These are phyloP conservation scores for Neopestalotiopsis sp. DNA, from an alignment of 2,329 filamentous ascomycete species.

Conservation along the genomic window DNA sequence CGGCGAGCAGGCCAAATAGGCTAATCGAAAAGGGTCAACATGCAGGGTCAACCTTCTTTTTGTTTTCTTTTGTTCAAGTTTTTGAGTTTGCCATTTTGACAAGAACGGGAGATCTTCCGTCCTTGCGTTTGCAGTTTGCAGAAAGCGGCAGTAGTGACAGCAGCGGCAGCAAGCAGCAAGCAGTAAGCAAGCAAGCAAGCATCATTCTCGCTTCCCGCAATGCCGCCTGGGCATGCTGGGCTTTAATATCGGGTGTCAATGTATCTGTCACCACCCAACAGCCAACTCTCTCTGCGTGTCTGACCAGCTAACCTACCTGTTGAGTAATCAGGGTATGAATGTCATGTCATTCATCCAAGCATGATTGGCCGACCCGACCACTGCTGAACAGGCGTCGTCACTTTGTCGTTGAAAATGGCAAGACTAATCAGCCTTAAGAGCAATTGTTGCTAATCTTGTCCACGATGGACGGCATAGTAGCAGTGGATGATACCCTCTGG, in stretches of 20 bases:
- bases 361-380: no score
- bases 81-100: conserved; percentile 1
- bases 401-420: not conserved
- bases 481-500: not conserved
- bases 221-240: not conserved
- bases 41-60: not conserved
- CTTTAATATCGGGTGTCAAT: not conserved
- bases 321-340: no score
- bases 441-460: not conserved
- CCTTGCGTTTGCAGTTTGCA: not conserved
- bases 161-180: no score
- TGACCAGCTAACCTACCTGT: no score
- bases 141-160: no score
- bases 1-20: not conserved
- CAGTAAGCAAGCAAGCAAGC: no score
- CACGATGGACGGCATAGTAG: not conserved
- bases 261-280: not conserved
- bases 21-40: not conserved
- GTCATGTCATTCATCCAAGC: no score
- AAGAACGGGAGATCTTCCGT: not conserved
- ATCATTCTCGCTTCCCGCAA: not conserved
- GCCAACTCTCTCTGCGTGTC: no score
- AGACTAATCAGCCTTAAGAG: not conserved
- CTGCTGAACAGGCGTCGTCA: not conserved
- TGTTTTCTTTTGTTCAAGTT: not conserved